These are phyloP conservation scores for Wickerhamomyces subpelliculosus DNA, from an alignment of 805 yeast species.

Conservation along the genomic window DNA sequence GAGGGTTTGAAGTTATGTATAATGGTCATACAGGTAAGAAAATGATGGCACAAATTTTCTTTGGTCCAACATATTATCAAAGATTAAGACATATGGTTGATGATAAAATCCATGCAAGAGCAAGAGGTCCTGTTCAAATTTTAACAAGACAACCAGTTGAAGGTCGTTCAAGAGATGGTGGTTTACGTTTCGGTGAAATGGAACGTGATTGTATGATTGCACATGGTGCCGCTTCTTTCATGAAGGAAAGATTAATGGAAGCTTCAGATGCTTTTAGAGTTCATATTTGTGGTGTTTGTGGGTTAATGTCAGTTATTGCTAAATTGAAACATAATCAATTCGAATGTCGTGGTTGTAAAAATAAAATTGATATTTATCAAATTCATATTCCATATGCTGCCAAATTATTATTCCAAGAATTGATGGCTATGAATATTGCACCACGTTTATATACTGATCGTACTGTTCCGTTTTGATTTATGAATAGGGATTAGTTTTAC, in stretches of 20 bases:
- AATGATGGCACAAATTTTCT: conserved; percentile 95
- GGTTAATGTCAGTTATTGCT: conserved; percentile 96
- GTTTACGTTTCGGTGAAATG: conserved; percentile 98
- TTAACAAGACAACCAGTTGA: conserved; percentile 98
- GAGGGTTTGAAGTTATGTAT: conserved; percentile 98
- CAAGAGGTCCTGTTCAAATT: conserved; percentile 98
- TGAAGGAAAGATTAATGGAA: conserved; percentile 97
- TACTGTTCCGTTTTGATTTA: conserved; percentile 42
- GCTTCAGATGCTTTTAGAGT: conserved; percentile 99
- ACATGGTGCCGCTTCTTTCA: conserved; percentile 97
- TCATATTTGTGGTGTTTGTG: conserved; percentile 97
- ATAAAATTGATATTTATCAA: conserved; percentile 96
- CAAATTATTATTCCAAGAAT: conserved; percentile 93
- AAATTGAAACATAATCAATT: conserved; percentile 95
- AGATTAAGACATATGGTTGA: conserved; percentile 99
- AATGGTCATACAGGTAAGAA: conserved; percentile 99
- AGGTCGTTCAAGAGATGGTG: conserved; percentile 99
- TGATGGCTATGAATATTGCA: conserved; percentile 98
- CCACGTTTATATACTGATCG: conserved; percentile 96
- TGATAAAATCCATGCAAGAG: conserved; percentile 98
- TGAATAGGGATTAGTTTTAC: background rate
- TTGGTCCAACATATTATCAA: conserved; percentile 99
- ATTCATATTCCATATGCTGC: conserved; percentile 98
- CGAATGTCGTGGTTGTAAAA: conserved; percentile 97
- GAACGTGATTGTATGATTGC: conserved; percentile 99